Evolutionary conservation across 2,329 filamentous ascomycete species (phyloP), one percentile per base, ranked within the genome.

Genomic region (Xylaria hypoxylon): DNA sequence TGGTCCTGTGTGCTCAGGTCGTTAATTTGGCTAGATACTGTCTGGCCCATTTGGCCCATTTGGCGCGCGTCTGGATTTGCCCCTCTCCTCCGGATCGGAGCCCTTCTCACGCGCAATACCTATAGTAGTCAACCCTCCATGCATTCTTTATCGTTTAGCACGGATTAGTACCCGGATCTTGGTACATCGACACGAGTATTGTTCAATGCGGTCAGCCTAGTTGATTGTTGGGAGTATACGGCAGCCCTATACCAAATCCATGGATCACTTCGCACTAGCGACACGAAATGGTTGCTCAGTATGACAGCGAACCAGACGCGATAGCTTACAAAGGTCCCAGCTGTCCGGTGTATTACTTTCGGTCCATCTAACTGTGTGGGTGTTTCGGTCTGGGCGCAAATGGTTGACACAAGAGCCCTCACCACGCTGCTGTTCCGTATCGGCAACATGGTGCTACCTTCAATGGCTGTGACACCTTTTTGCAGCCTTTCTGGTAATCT

Each of bases 221-320:
- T 40, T 22, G 31, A 42, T 47, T 38, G n/a, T 45, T 47, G 24
- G 7, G 19, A 28, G 24, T 51, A 38, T 48, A 55, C 35, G 17
- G 26, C 42, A 64, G 60, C 67, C 59, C 52, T 62, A 47, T 64
- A 47, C 52, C 59, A 59, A 62, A 44, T 42, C 51, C 38, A 64
- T 53, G 64, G 67, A 22, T 64, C 60, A 53, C 22, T 47, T 24
- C 47, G 8, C 56, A 31, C 42, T 53, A 62, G 59, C 31, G n/a
- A 62, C 28, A 52, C 6, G 35, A 50, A 42, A 47, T 67, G 64
- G 60, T 42, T 64, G 67, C 51, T 69, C 64, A 64, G 67, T 60
- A 67, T 63, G 17, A 22, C 28, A 22, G 33, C 24, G 24, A 45
- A 60, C 40, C 31, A n/a, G 17, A 50, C 45, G 15, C 13, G 24